A percentile compares a stretch with the other conserved stretches of the same genome.
These are phyloP conservation scores for Fusarium fracticaudum DNA, from an alignment of 2,329 filamentous ascomycete species.

Conservation along the genomic window DNA sequence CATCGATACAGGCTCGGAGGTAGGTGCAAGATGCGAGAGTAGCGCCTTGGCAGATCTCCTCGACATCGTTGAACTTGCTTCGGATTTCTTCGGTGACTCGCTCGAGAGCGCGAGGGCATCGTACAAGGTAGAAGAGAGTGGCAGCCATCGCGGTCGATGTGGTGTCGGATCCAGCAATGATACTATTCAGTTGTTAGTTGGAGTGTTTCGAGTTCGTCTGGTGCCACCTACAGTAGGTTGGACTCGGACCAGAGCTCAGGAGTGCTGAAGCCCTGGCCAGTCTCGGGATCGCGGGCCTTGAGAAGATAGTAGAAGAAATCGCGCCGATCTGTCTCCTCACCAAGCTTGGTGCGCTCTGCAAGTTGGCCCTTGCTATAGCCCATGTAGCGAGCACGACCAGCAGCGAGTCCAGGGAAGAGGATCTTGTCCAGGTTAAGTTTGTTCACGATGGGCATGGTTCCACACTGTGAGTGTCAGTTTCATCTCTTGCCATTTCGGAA, in stretches of 20 bases:
- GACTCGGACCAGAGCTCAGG: conserved; percentile 77
- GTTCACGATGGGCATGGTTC: conserved; percentile 75
- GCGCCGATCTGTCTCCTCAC: conserved; percentile 72
- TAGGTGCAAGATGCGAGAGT: conserved; percentile 63
- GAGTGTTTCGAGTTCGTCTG: background rate
- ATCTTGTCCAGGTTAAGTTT: conserved; percentile 73
- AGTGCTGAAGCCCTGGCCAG: conserved; percentile 71
- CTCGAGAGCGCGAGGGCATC: conserved; percentile 58
- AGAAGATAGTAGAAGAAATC: conserved; percentile 83
- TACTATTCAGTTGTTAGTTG: conserved; percentile 51
- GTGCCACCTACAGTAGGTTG: conserved; percentile 65
- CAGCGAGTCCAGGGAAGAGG: conserved; percentile 73
- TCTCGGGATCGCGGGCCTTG: conserved; percentile 76
- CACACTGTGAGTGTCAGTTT: conserved; percentile 61
- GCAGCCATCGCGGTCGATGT: conserved; percentile 74
- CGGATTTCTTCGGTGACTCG: conserved; percentile 63
- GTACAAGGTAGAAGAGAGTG: conserved; percentile 70
- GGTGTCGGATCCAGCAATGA: conserved; percentile 77
- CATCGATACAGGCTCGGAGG: conserved; percentile 71
- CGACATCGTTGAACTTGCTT: conserved; percentile 58
- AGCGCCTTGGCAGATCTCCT: conserved; percentile 65
- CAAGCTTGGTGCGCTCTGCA: conserved; percentile 71
- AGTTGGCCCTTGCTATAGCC: conserved; percentile 75
- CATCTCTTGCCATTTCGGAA: background rate
- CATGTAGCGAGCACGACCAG: conserved; percentile 75